Conservation (phyloP, 129 eudicot genomes). For the Kitagawia praeruptora region DNA sequence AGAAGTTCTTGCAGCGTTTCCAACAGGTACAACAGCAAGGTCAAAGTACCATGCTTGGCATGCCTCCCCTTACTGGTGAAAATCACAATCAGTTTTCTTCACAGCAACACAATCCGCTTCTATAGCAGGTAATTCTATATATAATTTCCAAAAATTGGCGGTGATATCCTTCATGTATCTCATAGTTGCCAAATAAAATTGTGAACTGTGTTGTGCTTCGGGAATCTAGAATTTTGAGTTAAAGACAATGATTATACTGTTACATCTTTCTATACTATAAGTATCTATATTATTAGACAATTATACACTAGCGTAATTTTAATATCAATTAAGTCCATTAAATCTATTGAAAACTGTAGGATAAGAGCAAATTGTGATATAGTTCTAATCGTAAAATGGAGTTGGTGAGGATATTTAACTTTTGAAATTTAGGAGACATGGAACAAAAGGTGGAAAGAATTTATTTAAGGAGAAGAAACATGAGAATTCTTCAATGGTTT, state of each 20-base stretch:
- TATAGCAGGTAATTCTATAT: slow-evolving; percentile 56
- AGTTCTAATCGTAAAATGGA: background rate
- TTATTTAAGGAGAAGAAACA: background rate
- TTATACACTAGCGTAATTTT: background rate
- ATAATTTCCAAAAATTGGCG: background rate
- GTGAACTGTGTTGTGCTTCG: background rate
- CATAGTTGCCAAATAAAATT: background rate
- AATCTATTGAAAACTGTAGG: background rate
- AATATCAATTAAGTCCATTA: background rate
- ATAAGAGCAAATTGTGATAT: background rate
- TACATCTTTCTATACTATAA: background rate
- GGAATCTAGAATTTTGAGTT: background rate
- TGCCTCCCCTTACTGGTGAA: slow-evolving; percentile 65
- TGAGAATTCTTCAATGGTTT: background rate
- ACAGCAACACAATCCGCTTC: slow-evolving; percentile 64
- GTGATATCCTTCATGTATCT: background rate
- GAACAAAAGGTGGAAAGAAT: background rate
- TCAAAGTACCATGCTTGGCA: slow-evolving; percentile 60
- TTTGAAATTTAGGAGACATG: background rate
- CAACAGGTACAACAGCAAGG: slow-evolving; percentile 96
- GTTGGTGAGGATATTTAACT: background rate
- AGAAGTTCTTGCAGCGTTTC: slow-evolving; percentile 75
- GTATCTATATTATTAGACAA: background rate
- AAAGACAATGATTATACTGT: background rate
- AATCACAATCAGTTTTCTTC: slow-evolving; percentile 62